phyloP scores from a whole-genome alignment of 768 basidiomycete species.

The Tulasnella sp. region DNA sequence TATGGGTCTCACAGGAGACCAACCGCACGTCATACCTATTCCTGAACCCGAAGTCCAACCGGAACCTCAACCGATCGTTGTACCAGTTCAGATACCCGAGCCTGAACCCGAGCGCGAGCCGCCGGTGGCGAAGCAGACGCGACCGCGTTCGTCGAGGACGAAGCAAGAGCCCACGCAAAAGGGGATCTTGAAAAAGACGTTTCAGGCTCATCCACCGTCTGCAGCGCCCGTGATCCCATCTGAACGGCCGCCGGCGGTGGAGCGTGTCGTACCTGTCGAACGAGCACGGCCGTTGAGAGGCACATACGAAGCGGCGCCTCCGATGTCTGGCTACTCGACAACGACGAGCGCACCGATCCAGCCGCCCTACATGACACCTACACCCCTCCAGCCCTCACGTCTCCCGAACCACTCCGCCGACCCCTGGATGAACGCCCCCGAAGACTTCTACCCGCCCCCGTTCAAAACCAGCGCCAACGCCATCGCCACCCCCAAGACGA shows the following conservation, averaged over 20 bases:
- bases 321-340: background rate
- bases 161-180: background rate
- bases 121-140: background rate
- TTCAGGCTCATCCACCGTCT: no score
- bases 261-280: background rate
- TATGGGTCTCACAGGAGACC: no score
- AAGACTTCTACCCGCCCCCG: background rate
- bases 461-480: background rate
- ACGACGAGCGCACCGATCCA: background rate
- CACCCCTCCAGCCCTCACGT: background rate
- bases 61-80: background rate
- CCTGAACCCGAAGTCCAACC: background rate
- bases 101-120: background rate
- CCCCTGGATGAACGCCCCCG: slow-evolving; percentile 3
- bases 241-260: background rate
- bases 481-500: background rate
- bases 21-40: background rate
- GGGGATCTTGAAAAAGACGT: background rate
- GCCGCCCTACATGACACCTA: background rate
- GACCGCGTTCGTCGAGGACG: background rate
- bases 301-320: background rate
- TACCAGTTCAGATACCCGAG: background rate
- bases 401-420: background rate
- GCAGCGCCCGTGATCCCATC: background rate
- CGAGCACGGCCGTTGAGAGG: background rate